phyloP scores from a whole-genome alignment of 805 yeast species.

The Kuraishia ogatae region DNA sequence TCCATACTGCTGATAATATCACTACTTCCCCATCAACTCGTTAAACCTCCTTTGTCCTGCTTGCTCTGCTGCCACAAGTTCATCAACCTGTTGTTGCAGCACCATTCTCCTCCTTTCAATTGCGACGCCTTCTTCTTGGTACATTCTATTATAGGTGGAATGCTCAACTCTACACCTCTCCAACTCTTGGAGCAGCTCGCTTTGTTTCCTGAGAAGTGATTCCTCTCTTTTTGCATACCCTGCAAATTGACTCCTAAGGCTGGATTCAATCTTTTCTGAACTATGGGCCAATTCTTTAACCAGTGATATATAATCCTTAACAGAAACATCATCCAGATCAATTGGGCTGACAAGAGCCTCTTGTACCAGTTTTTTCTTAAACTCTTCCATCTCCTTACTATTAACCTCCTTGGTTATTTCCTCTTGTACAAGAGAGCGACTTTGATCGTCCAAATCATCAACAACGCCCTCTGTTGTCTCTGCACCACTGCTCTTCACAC shows the following conservation, averaged over 20 bases:
- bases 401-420: conserved; percentile 12
- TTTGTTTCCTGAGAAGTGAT: conserved; percentile 9
- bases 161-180: conserved; percentile 10
- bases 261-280: conserved; percentile 22
- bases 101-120: conserved; percentile 4
- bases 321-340: conserved; percentile 6
- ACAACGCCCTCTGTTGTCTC: conserved; percentile 10
- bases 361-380: not conserved
- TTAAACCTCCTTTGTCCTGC: conserved; percentile 7
- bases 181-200: conserved; percentile 10
- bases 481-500: conserved; percentile 20
- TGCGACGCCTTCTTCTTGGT: conserved; percentile 6
- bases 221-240: conserved; percentile 24
- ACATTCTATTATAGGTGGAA: not conserved
- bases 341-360: conserved; percentile 1
- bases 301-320: conserved; percentile 11
- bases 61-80: conserved; percentile 6
- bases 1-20: too few species aligned
- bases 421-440: conserved; percentile 10
- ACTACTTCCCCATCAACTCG: conserved; percentile 3
- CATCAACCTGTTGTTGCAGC: conserved; percentile 7
- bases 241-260: conserved; percentile 17
- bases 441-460: conserved; percentile 25
- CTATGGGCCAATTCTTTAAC: conserved; percentile 9
- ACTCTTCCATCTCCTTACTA: not conserved